phyloP scores from a whole-genome alignment of 2,329 filamentous ascomycete genomes.

The Rutstroemia sp. region DNA sequence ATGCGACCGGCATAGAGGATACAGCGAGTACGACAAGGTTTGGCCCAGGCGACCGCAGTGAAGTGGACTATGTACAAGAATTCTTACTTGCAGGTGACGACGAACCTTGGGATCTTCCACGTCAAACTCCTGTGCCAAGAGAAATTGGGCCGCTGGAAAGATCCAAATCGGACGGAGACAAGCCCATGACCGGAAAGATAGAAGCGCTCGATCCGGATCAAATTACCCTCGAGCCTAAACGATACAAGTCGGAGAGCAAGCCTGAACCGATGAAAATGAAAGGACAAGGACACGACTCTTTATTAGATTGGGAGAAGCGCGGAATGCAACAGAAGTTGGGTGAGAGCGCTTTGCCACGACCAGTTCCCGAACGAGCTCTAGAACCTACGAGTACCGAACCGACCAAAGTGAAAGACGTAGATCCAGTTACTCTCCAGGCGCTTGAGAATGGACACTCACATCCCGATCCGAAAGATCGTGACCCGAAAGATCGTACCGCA shows the following conservation, averaged over 20 bases:
- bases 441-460: background rate
- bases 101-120: conserved; percentile 7
- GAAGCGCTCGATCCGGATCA: conserved; percentile 1
- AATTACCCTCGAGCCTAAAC: conserved; percentile 7
- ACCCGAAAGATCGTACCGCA: background rate
- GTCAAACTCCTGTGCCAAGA: conserved; percentile 1
- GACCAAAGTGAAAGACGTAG: background rate
- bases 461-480: background rate
- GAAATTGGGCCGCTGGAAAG: background rate
- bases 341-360: conserved; percentile 1
- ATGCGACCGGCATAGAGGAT: conserved; percentile 3
- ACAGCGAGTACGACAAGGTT: conserved; percentile 2
- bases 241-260: conserved; percentile 1
- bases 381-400: background rate
- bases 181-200: background rate
- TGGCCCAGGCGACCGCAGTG: background rate
- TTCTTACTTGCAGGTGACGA: conserved; percentile 6
- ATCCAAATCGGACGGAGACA: background rate
- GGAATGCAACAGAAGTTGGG: conserved; percentile 6
- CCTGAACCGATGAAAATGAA: conserved; percentile 3
- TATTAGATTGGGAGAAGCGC: conserved; percentile 6
- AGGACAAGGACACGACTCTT: background rate
- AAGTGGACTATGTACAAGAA: conserved; percentile 4
- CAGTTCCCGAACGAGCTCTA: background rate
- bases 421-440: background rate